These are phyloP conservation scores for Psilocybe cubensis DNA, from an alignment of 768 basidiomycete species.

Conservation along the genomic window DNA sequence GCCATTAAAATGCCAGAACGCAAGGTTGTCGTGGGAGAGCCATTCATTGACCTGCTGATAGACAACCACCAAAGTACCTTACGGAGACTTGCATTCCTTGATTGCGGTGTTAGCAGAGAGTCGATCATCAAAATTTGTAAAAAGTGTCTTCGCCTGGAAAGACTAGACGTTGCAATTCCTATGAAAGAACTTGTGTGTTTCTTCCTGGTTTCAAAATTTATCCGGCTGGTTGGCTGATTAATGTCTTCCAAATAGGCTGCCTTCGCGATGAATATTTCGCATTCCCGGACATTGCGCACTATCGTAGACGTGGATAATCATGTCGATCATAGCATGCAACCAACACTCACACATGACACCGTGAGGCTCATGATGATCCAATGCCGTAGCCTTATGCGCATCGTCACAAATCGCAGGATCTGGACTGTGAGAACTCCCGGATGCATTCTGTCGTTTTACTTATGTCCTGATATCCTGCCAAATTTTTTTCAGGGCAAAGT, in stretches of 20 bases:
- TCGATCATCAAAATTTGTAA: constrained; percentile 44
- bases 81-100: constrained; percentile 47
- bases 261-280: constrained; percentile 39
- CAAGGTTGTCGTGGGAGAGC: constrained; percentile 36
- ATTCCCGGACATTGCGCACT: constrained; percentile 42
- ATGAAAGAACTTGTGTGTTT: constrained; percentile 50
- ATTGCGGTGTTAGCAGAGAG: constrained; percentile 44
- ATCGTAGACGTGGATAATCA: constrained; percentile 51
- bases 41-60: constrained; percentile 47
- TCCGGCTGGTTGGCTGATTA: neutral
- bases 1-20: constrained; percentile 49
- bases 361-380: constrained; percentile 43
- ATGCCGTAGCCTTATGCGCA: constrained; percentile 43
- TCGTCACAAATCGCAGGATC: constrained; percentile 52
- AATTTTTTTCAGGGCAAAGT: constrained; percentile 28
- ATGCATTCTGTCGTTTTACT: neutral
- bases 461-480: neutral
- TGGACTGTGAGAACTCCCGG: constrained; percentile 55
- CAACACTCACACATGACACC: constrained; percentile 39
- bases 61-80: constrained; percentile 45
- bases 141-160: constrained; percentile 48
- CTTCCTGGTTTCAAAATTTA: neutral
- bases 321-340: constrained; percentile 40
- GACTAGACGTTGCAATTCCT: constrained; percentile 54
- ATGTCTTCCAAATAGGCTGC: constrained; percentile 20